Conservation (phyloP, 1,284 basidiomycete species). For the Xerocomus nothofagi region DNA sequence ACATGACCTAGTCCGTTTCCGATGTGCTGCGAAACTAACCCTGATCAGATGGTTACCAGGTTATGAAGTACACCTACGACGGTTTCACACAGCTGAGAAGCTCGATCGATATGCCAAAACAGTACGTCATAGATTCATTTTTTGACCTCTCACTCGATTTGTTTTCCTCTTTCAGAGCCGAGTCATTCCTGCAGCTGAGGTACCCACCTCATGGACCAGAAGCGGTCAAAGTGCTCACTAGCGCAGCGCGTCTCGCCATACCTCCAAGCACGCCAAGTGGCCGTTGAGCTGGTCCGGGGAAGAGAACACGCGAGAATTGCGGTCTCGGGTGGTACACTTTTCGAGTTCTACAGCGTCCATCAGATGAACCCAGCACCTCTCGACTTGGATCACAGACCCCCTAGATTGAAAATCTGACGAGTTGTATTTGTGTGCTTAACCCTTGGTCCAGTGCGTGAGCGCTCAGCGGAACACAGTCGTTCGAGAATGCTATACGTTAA, state of each 20-base stretch:
- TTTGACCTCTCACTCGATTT: slow-evolving; percentile 1
- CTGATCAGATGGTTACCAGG: slow-evolving; percentile 42
- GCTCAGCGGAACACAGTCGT: no score
- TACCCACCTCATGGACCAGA: slow-evolving; percentile 27
- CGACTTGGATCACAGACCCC: no score
- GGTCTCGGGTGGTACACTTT: no score
- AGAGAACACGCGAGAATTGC: no score
- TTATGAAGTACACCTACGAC: slow-evolving; percentile 47
- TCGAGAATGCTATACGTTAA: no score
- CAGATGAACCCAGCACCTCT: no score
- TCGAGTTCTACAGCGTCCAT: no score
- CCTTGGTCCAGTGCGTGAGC: no score
- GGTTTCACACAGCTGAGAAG: slow-evolving; percentile 47
- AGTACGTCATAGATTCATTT: slow-evolving; percentile 26
- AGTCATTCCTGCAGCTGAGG: slow-evolving; percentile 19
- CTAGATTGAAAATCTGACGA: no score
- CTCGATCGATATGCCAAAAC: slow-evolving; percentile 44
- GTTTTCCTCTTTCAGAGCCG: slow-evolving; percentile 22
- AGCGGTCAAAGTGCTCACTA: slow-evolving; percentile 15
- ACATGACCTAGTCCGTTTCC: slow-evolving; percentile 25
- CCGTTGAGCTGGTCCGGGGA: not conserved
- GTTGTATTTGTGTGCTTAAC: no score
- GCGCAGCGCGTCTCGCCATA: slow-evolving; percentile 12
- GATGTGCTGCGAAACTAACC: slow-evolving; percentile 3
- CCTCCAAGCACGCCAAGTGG: slow-evolving; percentile 12